Conservation (phyloP, 768 basidiomycete genomes). For the Boletellus emodensis region DNA sequence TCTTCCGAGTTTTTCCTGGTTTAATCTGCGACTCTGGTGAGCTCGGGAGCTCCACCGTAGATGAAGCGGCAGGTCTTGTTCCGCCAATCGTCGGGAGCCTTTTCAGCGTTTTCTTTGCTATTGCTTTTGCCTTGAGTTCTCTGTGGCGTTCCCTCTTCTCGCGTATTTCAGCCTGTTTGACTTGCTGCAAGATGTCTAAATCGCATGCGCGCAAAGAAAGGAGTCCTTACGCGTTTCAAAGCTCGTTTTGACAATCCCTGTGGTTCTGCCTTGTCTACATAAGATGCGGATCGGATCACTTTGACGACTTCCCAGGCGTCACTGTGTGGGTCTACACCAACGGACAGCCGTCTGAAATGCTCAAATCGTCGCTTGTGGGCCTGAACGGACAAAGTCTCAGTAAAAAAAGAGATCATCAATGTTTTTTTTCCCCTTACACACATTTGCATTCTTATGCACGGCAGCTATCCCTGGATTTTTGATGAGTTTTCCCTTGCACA, state of each 20-base stretch:
- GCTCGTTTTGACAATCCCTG: constrained; percentile 52
- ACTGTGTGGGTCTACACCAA: constrained; percentile 36
- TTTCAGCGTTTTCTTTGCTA: constrained; percentile 30
- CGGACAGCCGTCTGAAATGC: constrained; percentile 44
- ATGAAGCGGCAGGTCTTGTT: neutral
- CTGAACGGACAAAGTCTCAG: constrained; percentile 32
- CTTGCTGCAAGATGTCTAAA: constrained; percentile 36
- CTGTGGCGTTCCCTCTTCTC: constrained; percentile 50
- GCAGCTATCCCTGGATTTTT: constrained; percentile 55
- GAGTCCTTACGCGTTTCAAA: constrained; percentile 52
- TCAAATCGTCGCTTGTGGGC: constrained; percentile 60
- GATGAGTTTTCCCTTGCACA: constrained; percentile 72
- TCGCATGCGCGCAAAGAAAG: neutral
- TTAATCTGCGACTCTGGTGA: neutral
- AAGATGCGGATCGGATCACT: constrained; percentile 6
- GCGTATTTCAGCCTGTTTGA: constrained; percentile 41
- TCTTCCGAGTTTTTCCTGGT: constrained; percentile 13
- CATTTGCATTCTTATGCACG: constrained; percentile 59
- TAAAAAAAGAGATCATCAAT: neutral
- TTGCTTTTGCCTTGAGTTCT: constrained; percentile 38
- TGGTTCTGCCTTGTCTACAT: constrained; percentile 2
- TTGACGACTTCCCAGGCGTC: constrained; percentile 46
- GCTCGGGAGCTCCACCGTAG: neutral
- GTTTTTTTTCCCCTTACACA: constrained; percentile 35
- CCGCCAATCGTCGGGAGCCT: neutral